phyloP scores from a whole-genome alignment of 306 rosid genomes.

The Morella rubra region DNA sequence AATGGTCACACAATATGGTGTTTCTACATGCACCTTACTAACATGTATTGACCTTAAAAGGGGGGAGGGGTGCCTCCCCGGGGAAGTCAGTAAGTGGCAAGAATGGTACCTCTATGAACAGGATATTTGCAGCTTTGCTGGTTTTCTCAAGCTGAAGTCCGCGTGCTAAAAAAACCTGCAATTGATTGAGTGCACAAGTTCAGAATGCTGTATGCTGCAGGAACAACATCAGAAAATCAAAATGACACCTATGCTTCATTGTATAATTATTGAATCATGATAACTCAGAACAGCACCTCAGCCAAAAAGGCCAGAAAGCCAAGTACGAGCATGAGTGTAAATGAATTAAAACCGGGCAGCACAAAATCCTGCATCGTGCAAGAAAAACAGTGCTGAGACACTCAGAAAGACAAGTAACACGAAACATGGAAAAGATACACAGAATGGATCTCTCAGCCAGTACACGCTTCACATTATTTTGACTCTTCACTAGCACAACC shows the following conservation, averaged over 20 bases:
- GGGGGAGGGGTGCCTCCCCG: not conserved
- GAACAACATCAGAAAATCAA: not conserved
- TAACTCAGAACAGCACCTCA: slow-evolving; percentile 52
- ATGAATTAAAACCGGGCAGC: slow-evolving; percentile 52
- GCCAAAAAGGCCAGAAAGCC: slow-evolving; percentile 72
- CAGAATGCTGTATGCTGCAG: slow-evolving; percentile 5
- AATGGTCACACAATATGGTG: not conserved
- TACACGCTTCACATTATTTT: not conserved
- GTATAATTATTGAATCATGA: slow-evolving; percentile 3
- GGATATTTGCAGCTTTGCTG: slow-evolving; percentile 61
- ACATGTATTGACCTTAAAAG: not conserved
- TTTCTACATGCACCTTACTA: too few relatives aligned
- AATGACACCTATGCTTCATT: not conserved
- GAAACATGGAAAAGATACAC: not conserved
- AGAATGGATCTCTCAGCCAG: not conserved
- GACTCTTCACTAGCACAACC: too few relatives aligned
- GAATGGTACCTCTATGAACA: slow-evolving; percentile 55
- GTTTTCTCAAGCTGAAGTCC: slow-evolving; percentile 88
- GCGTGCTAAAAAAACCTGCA: slow-evolving; percentile 70
- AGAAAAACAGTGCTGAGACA: slow-evolving; percentile 1
- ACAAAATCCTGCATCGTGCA: slow-evolving; percentile 57
- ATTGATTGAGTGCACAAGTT: slow-evolving; percentile 2
- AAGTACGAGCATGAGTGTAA: slow-evolving; percentile 53
- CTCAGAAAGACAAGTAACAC: not conserved
- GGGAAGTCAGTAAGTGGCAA: not conserved